These are phyloP conservation scores for Candida insectorum DNA, from an alignment of 805 yeast genomes.

Conservation along the genomic window DNA sequence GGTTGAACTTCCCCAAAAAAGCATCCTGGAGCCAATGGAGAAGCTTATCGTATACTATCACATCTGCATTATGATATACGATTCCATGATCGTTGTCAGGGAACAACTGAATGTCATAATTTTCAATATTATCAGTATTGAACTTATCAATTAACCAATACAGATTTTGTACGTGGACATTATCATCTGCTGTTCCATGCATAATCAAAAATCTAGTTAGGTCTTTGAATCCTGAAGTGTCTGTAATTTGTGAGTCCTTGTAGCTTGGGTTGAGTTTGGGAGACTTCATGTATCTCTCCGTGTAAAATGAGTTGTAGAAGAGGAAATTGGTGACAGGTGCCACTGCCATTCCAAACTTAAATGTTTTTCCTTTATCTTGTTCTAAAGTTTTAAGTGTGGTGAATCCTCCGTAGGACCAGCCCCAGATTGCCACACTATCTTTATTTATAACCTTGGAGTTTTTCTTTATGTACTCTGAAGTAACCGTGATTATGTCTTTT, in stretches of 20 bases:
- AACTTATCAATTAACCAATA: constrained; percentile 60
- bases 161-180: constrained; percentile 75
- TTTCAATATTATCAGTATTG: constrained; percentile 71
- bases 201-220: constrained; percentile 61
- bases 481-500: constrained; percentile 55
- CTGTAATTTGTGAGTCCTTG: constrained; percentile 46
- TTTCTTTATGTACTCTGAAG: constrained; percentile 46
- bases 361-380: constrained; percentile 55
- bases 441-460: constrained; percentile 49
- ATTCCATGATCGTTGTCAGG: constrained; percentile 81
- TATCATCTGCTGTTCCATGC: constrained; percentile 85
- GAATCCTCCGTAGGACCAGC: constrained; percentile 88
- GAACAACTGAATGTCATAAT: constrained; percentile 74
- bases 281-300: constrained; percentile 69
- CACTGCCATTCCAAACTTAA: constrained; percentile 75
- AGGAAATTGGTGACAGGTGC: constrained; percentile 85
- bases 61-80: constrained; percentile 67
- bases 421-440: constrained; percentile 68
- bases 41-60: constrained; percentile 66
- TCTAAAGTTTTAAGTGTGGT: constrained; percentile 72
- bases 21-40: constrained; percentile 66
- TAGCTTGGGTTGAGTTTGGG: constrained; percentile 50
- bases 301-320: constrained; percentile 72
- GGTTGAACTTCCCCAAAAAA: constrained; percentile 31
- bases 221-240: constrained; percentile 41